Percentiles rank a stretch among this genome's conserved stretches.
These are phyloP conservation scores for Syzygium aqueum DNA, from an alignment of 345 rosid genomes.

Conservation along the genomic window DNA sequence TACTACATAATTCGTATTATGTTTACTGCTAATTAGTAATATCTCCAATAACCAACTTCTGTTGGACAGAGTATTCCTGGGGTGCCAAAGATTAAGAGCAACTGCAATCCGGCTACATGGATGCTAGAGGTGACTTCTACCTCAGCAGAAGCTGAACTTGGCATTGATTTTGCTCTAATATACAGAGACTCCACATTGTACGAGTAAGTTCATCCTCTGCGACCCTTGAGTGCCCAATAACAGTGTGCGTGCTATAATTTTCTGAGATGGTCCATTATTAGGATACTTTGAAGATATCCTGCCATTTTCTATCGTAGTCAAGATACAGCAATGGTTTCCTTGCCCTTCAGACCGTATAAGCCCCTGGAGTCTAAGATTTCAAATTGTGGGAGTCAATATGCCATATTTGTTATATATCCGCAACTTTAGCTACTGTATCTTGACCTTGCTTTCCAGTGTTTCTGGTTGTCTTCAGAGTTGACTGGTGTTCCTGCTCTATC, in stretches of 20 bases:
- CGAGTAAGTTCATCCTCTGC: constrained; percentile 30
- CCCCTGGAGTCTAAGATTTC: neutral
- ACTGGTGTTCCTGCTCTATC: neutral
- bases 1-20: neutral
- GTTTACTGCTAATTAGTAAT: neutral
- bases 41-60: neutral
- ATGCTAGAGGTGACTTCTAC: constrained; percentile 58
- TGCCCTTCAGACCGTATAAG: neutral
- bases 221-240: neutral
- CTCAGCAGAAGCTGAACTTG: constrained; percentile 46
- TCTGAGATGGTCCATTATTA: neutral
- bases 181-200: constrained; percentile 35
- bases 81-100: constrained; percentile 46
- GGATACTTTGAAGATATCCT: neutral
- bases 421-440: neutral
- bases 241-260: neutral
- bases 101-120: constrained; percentile 83
- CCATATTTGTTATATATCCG: neutral
- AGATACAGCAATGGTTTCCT: neutral
- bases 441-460: neutral
- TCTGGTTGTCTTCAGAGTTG: neutral
- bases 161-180: constrained; percentile 46
- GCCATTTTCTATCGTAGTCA: neutral
- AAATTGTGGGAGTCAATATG: neutral
- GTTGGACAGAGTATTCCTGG: constrained; percentile 41